Base-by-base conservation (phyloP, 208 protist species). In the Trypanosomatidae sp. region DNA sequence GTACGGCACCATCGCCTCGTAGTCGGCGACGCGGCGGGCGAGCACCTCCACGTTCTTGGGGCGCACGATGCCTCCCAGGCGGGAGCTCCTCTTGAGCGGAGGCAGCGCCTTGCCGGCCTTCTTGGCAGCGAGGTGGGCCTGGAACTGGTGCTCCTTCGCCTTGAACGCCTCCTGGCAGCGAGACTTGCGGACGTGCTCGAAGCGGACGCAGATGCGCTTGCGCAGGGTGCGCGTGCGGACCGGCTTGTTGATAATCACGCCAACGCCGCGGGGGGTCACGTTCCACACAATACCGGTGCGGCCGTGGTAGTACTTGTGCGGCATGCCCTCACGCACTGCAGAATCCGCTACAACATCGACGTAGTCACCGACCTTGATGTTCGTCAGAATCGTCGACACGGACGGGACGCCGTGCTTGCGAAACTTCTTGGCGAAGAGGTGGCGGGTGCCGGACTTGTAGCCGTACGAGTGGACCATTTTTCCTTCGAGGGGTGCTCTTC, bases 291-390 rank as follows among this genome's bases (percentile, higher is more conserved):
- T 90, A 74, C 99, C 99, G 70, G 99, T 99, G 84, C 97, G 98
- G 74, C 99, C 99, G 87, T 99, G 99, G 98, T 99, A 99, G 94
- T 98, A 99, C 92, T 99, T 99, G 97, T 99, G 95, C 66, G 99
- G 99, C 99, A 99, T 99, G 87, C 99, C 99, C 65, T 99, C 98
- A 68, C 99, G 99, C 80, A 99, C 92, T n/a, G 99, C 89, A 53
- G 97, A 91, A 86, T 99, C 99, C 56, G 91, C 97, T 12, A 97
- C 94, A 80, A 99, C 96, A 78, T 99, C 98, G 53, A 99, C 99
- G 86, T 98, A 99, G 80, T 99, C 99, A 77, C 99, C 99, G 53
- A 99, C 76, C 87, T 99, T 99, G 95, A 99, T 99, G 75, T 76
- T 97, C 60, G 89, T 93, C 33, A 99, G 88, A 89, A 99, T 99